Percentiles rank a stretch among this genome's conserved stretches.
Evolutionary conservation across 208 protist species (phyloP).

Genomic region (Trichomonas vaginalis): DNA sequence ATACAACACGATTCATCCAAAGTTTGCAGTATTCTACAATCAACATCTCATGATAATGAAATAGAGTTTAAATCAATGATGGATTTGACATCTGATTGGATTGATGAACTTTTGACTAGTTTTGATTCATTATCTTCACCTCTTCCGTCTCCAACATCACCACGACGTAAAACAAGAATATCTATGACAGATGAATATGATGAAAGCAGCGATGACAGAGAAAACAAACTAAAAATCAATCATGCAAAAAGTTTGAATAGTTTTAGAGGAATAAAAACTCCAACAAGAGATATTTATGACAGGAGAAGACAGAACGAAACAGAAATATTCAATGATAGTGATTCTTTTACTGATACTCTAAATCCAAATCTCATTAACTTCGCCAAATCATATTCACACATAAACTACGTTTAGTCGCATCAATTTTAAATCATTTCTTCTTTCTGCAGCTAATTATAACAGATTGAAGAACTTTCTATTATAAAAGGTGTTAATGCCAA

Average conservation of each 20-base stretch:
- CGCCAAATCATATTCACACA: too few species aligned
- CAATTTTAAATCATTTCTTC: too few species aligned
- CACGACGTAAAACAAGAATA: background rate
- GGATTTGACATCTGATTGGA: background rate
- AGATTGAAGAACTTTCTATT: too few species aligned
- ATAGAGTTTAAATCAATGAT: background rate
- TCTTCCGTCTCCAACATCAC: background rate
- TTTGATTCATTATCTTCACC: background rate
- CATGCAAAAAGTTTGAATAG: background rate
- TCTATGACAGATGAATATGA: too few species aligned
- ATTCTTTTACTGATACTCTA: background rate
- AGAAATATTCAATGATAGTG: background rate
- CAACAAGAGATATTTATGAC: background rate
- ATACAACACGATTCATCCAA: background rate
- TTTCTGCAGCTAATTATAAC: too few species aligned
- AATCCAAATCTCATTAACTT: background rate
- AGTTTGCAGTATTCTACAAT: background rate
- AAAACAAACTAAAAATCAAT: background rate
- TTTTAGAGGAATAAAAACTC: background rate
- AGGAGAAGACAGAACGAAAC: background rate
- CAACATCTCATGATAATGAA: background rate
- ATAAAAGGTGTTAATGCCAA: too few species aligned
- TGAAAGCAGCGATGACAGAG: background rate
- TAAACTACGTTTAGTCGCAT: too few species aligned
- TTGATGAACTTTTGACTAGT: too few species aligned